A percentile compares a stretch with the other conserved stretches of the same genome.
phyloP scores from a whole-genome alignment of 2,329 filamentous ascomycete genomes.

The Chalaropsis ovoidea region DNA sequence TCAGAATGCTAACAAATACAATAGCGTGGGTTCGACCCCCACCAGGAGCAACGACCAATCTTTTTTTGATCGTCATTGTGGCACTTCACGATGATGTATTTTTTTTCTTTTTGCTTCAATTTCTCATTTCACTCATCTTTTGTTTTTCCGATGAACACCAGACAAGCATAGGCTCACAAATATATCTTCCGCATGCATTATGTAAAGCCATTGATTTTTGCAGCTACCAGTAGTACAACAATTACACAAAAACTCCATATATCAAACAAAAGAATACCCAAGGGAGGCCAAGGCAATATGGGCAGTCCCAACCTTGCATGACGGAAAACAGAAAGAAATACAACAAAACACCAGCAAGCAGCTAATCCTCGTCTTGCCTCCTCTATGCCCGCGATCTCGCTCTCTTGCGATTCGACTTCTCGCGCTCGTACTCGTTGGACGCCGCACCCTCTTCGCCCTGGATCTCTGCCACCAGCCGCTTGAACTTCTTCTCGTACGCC shows the following conservation, averaged over 20 bases:
- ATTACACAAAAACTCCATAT: slow-evolving; percentile 3
- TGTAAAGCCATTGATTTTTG: background rate
- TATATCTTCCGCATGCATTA: too few relatives aligned
- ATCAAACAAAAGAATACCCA: slow-evolving; percentile 7
- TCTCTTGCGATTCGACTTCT: slow-evolving; percentile 65
- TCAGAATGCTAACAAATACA: slow-evolving; percentile 21
- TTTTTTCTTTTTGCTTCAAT: background rate
- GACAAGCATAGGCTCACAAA: too few relatives aligned
- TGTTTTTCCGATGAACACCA: background rate
- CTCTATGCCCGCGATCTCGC: slow-evolving; percentile 37
- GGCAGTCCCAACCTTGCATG: background rate
- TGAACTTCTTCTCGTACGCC: slow-evolving; percentile 95
- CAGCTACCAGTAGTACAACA: background rate
- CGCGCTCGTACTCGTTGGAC: slow-evolving; percentile 78
- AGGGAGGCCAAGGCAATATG: background rate
- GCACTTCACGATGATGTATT: background rate
- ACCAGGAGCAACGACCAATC: slow-evolving; percentile 26
- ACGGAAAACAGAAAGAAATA: slow-evolving; percentile 3
- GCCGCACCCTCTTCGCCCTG: slow-evolving; percentile 86
- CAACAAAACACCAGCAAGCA: background rate
- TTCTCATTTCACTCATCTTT: background rate
- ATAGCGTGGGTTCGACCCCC: slow-evolving; percentile 27
- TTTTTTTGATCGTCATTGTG: slow-evolving; percentile 5
- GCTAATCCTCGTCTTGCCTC: background rate
- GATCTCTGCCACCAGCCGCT: slow-evolving; percentile 83